Evolutionary conservation across 106 monocot genomes (phyloP).

Genomic region (Hemerocallis citrina): DNA sequence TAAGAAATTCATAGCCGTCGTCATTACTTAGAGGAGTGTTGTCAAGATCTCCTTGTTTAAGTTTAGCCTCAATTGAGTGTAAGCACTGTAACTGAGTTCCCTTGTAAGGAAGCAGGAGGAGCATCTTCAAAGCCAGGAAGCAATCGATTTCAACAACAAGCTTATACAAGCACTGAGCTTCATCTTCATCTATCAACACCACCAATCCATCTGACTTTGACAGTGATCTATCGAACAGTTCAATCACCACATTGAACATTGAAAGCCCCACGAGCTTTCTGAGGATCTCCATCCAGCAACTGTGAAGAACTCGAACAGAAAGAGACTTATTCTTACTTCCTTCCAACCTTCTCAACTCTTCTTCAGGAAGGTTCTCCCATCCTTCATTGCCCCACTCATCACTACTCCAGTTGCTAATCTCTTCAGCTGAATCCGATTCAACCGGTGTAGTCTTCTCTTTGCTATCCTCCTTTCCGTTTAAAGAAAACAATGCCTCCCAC

Average conservation of each 20-base stretch:
- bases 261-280: conserved; percentile 41
- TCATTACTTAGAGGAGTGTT: background rate
- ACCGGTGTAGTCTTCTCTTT: conserved; percentile 8
- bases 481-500: conserved; percentile 68
- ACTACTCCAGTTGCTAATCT: conserved; percentile 48
- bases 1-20: conserved; percentile 45
- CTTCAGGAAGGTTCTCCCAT: conserved; percentile 78
- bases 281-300: conserved; percentile 73
- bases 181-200: conserved; percentile 52
- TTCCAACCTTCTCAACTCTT: conserved; percentile 33
- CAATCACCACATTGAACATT: conserved; percentile 18
- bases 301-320: conserved; percentile 53
- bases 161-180: conserved; percentile 42
- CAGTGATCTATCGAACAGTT: conserved; percentile 52
- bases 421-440: conserved; percentile 24
- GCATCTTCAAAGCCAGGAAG: conserved; percentile 51
- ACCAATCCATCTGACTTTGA: conserved; percentile 14
- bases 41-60: conserved; percentile 20
- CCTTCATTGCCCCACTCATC: conserved; percentile 89
- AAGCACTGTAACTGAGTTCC: conserved; percentile 32
- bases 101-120: conserved; percentile 62
- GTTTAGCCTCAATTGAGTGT: conserved; percentile 31
- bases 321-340: conserved; percentile 21
- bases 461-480: background rate
- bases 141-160: conserved; percentile 30